Conservation (phyloP, 2,329 filamentous ascomycete species). For the Claviceps monticola region DNA sequence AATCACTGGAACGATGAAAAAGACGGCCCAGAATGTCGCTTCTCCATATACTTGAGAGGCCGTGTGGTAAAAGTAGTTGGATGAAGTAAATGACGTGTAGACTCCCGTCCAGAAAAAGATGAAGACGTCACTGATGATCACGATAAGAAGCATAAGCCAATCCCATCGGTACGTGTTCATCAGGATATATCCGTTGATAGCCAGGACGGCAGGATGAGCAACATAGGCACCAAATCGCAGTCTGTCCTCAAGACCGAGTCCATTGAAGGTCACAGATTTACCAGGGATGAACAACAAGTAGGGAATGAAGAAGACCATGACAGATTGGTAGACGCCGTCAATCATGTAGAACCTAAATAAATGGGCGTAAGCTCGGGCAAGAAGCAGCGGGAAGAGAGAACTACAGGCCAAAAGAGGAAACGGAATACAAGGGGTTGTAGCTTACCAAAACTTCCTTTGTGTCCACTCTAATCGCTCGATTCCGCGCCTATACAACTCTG, state of each 20-base stretch:
- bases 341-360: slow-evolving; percentile 81
- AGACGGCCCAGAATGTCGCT: slow-evolving; percentile 75
- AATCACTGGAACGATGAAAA: slow-evolving; percentile 64
- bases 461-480: slow-evolving; percentile 97
- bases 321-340: slow-evolving; percentile 88
- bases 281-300: slow-evolving; percentile 64
- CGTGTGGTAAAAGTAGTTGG: slow-evolving; percentile 55
- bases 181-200: slow-evolving; percentile 88
- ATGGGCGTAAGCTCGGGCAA: not conserved
- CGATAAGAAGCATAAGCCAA: slow-evolving; percentile 81
- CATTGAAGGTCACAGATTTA: slow-evolving; percentile 56
- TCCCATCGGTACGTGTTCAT: slow-evolving; percentile 98
- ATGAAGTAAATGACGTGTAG: slow-evolving; percentile 45
- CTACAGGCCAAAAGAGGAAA: too few relatives aligned
- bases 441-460: slow-evolving; percentile 88
- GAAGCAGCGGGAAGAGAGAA: too few relatives aligned
- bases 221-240: slow-evolving; percentile 78
- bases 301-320: slow-evolving; percentile 85
- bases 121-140: slow-evolving; percentile 67
- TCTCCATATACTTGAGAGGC: slow-evolving; percentile 67
- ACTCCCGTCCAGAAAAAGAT: slow-evolving; percentile 95
- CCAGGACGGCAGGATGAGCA: slow-evolving; percentile 68
- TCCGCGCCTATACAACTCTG: slow-evolving; percentile 85
- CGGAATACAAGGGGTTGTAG: not conserved
- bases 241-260: slow-evolving; percentile 64